A percentile compares a stretch with the other conserved stretches of the same genome.
Conservation (phyloP, 2,329 filamentous ascomycete genomes). For the Alternaria metachromatica region DNA sequence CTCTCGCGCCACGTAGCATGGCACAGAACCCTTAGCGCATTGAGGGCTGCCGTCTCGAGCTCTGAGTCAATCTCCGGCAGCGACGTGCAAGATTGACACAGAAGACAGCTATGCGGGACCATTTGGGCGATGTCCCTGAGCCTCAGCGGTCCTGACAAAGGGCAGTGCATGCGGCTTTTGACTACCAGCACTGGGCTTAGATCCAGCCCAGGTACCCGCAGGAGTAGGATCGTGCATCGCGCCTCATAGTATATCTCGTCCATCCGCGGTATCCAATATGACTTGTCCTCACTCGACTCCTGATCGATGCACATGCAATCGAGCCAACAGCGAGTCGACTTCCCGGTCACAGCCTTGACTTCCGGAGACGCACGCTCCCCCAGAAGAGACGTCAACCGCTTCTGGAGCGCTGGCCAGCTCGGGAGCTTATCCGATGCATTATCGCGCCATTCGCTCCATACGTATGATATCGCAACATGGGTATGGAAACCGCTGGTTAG, state of each 20-base stretch:
- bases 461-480: not conserved
- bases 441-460: not conserved
- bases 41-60: not conserved
- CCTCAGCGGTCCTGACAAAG: not conserved
- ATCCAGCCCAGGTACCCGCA: not conserved
- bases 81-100: not conserved
- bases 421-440: not conserved
- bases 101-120: not conserved
- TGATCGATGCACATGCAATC: not conserved
- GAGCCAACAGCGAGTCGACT: not conserved
- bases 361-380: not conserved
- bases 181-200: not conserved
- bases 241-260: not conserved
- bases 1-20: not conserved
- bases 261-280: not conserved
- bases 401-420: not conserved
- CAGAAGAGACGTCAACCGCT: not conserved
- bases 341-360: not conserved
- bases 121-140: not conserved
- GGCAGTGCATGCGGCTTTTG: not conserved
- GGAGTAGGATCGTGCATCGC: not conserved
- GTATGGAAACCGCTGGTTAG: not conserved
- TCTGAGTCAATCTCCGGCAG: not conserved
- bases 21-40: rapidly evolving
- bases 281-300: not conserved